These are phyloP conservation scores for Gynostemma pentaphyllum DNA, from an alignment of 306 rosid species.

Conservation along the genomic window DNA sequence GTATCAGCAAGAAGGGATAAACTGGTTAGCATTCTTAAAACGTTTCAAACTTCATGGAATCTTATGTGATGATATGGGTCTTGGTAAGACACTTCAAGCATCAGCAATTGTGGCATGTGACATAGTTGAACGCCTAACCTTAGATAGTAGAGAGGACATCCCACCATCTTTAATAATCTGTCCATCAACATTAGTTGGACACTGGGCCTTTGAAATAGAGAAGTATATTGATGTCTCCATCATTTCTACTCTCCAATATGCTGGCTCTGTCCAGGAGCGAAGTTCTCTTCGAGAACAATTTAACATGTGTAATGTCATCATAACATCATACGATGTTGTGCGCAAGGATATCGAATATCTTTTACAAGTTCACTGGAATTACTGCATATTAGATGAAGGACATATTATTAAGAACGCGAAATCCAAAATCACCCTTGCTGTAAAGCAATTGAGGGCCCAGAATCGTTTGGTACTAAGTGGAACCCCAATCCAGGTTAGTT, in stretches of 20 bases:
- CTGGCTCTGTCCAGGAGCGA: slow-evolving; percentile 81
- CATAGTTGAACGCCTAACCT: slow-evolving; percentile 49
- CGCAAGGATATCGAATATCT: slow-evolving; percentile 86
- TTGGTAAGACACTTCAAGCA: slow-evolving; percentile 97
- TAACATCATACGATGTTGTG: slow-evolving; percentile 89
- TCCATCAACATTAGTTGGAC: slow-evolving; percentile 97
- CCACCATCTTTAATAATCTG: slow-evolving; percentile 79
- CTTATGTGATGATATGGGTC: slow-evolving; percentile 99
- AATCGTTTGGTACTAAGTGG: slow-evolving; percentile 96
- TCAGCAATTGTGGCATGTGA: slow-evolving; percentile 92
- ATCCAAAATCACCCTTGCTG: slow-evolving; percentile 82
- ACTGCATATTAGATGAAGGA: slow-evolving; percentile 93
- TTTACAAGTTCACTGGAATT: slow-evolving; percentile 63
- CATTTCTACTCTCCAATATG: slow-evolving; percentile 84
- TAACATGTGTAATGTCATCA: slow-evolving; percentile 64
- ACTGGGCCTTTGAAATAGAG: slow-evolving; percentile 98
- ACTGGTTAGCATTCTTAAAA: slow-evolving; percentile 89
- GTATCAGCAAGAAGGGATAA: slow-evolving; percentile 98
- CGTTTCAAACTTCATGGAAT: slow-evolving; percentile 99
- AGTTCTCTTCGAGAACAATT: slow-evolving; percentile 51
- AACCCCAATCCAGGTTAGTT: slow-evolving; percentile 92
- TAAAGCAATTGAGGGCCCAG: slow-evolving; percentile 87
- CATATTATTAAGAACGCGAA: slow-evolving; percentile 90
- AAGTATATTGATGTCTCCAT: slow-evolving; percentile 68
- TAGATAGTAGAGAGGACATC: slow-evolving; percentile 28